Evolutionary conservation across 306 rosid genomes (phyloP).

Genomic region (Argentina anserina): DNA sequence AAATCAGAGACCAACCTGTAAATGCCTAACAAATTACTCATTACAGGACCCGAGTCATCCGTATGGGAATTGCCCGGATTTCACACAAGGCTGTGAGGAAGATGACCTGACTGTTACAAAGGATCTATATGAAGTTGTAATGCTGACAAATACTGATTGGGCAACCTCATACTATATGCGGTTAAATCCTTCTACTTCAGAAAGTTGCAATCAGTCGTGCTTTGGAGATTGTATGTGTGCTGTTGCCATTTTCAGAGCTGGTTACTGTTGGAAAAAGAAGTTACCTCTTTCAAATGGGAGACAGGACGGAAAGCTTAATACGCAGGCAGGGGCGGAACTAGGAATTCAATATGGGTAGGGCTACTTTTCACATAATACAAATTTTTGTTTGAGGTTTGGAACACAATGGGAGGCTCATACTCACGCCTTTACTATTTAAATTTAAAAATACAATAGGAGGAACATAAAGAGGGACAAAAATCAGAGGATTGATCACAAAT

Average conservation of each 20-base stretch:
- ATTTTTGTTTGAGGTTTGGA: too few relatives aligned
- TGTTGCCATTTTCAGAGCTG: conserved; percentile 16
- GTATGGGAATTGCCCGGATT: conserved; percentile 25
- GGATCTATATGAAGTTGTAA: conserved; percentile 17
- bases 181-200: conserved; percentile 2
- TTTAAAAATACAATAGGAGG: too few relatives aligned
- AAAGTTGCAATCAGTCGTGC: conserved; percentile 29
- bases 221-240: conserved; percentile 34
- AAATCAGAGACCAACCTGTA: conserved; percentile 26
- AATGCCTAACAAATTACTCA: conserved; percentile 28
- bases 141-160: conserved; percentile 29
- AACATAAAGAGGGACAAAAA: too few relatives aligned
- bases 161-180: conserved; percentile 17
- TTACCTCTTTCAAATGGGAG: conserved; percentile 45
- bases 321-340: too few relatives aligned
- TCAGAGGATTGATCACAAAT: too few relatives aligned
- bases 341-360: too few relatives aligned
- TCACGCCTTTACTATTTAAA: too few relatives aligned
- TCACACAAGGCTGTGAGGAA: conserved; percentile 28
- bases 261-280: conserved; percentile 43
- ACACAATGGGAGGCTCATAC: too few relatives aligned
- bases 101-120: neutral
- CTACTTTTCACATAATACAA: too few relatives aligned
- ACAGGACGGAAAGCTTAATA: neutral
- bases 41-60: conserved; percentile 20